A percentile compares a stretch with the other conserved stretches of the same genome.
Evolutionary conservation across 2,329 filamentous ascomycete genomes (phyloP).

Genomic region (Ophiobolus disseminans): DNA sequence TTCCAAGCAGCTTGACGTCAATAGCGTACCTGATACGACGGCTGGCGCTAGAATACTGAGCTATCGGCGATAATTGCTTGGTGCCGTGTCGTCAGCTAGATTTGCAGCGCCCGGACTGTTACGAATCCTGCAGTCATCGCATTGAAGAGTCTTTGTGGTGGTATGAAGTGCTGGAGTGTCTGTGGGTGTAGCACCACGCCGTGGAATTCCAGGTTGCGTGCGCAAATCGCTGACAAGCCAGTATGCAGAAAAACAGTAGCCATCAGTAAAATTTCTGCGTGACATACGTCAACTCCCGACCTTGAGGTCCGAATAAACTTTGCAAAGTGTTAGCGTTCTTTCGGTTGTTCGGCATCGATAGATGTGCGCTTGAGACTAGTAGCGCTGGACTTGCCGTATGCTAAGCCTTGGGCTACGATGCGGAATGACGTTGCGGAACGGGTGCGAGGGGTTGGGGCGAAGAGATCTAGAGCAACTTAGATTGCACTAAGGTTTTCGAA

Average conservation of each 20-base stretch:
- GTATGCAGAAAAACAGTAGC: too few relatives aligned
- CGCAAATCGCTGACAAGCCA: too few relatives aligned
- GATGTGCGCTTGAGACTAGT: neutral
- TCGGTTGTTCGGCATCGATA: conserved; percentile 3
- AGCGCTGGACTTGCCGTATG: neutral
- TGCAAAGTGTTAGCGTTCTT: neutral
- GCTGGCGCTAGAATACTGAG: neutral
- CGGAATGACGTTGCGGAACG: conserved; percentile 4
- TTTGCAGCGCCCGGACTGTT: too few relatives aligned
- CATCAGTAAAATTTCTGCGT: too few relatives aligned
- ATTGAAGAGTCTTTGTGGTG: too few relatives aligned
- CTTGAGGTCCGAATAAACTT: conserved; percentile 9
- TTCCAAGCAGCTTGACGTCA: neutral
- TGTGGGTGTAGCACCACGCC: too few relatives aligned
- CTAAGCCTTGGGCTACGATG: neutral
- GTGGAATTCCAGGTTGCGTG: too few relatives aligned
- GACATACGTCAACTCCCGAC: neutral
- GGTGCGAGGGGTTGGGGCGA: too few relatives aligned
- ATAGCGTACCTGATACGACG: neutral
- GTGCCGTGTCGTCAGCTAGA: conserved; percentile 7
- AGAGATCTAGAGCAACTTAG: conserved; percentile 2
- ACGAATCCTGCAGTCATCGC: neutral
- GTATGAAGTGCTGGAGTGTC: too few relatives aligned
- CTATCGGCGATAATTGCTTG: neutral
- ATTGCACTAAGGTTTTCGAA: too few relatives aligned